Base-by-base conservation (phyloP, 352 stramenopile species). In the Globisporangium mamillatum region DNA sequence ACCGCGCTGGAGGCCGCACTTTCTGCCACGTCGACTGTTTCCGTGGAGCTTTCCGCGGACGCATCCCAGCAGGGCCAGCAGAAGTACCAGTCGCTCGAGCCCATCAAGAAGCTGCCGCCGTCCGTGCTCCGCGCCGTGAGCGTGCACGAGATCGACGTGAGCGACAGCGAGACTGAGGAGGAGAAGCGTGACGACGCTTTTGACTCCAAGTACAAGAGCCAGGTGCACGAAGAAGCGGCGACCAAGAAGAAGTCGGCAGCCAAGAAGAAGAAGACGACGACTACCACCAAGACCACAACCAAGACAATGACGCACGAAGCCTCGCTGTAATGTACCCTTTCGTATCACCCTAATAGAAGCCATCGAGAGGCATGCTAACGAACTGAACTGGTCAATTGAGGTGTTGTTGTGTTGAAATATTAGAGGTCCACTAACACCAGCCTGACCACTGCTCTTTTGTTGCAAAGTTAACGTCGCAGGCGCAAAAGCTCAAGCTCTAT, bases 111-210 rank as follows among this genome's bases (percentile, higher is more conserved):
- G 48, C 41, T 50, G 41, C 70, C 77, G 18, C 77, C 82, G 36
- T 77, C 79, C 5, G 78, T 82, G 18, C 66, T 85, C n/a, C 60
- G 63, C 6, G 65, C 72, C 18, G 68, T 75, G 38, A 73, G 75
- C 38, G 63, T 78, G 18, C 60, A 79, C 24, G 65, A 74, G 18
- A 74, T 72, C 27, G 70, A 75, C 38, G 68, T 69, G n/a, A 74
- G 76, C 70, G 76, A 77, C 18, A 83, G 57, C 20, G 70, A 81
- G n/a, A 48, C 66, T 2, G 78, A 85, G 55, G 77, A 80, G 63
- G 60, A 84, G 9, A 82, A 86, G 60, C 38, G 69, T 1, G 67
- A 59, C 6, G 71, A 75, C 20, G 18, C 22, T 9, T 64, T 64
- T 38, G 52, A 63, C 27, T n/a, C 53, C 4, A 72, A 63, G 62